Evolutionary conservation across 331 rosid genomes (phyloP).

Genomic region (Telfairia occidentalis): DNA sequence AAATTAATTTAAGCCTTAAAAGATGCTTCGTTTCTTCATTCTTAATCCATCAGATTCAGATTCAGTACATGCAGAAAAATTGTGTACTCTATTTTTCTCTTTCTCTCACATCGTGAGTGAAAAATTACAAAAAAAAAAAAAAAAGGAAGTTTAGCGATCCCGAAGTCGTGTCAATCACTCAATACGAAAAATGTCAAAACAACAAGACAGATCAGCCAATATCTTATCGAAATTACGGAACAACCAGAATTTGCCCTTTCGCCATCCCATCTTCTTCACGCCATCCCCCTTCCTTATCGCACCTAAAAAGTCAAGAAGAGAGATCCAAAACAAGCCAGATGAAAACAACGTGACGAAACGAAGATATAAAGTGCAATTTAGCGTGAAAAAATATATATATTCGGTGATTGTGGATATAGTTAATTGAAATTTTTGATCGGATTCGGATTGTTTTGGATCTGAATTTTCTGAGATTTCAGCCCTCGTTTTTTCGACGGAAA

Average conservation of each 20-base stretch:
- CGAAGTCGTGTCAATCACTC: slow-evolving; percentile 44
- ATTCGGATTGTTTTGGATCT: slow-evolving; percentile 1
- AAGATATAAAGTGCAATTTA: background rate
- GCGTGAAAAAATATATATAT: background rate
- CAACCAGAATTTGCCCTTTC: slow-evolving; percentile 17
- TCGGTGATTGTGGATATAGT: background rate
- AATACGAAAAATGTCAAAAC: slow-evolving; percentile 30
- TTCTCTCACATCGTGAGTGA: background rate
- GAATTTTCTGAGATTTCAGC: background rate
- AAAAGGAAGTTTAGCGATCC: slow-evolving; percentile 24
- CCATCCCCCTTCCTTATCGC: no score
- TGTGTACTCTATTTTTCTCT: slow-evolving; percentile 2
- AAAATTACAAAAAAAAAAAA: background rate
- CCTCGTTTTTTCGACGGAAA: no score
- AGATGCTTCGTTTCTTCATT: background rate
- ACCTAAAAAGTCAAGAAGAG: background rate
- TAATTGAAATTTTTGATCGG: background rate
- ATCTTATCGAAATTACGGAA: slow-evolving; percentile 5
- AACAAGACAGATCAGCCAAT: slow-evolving; percentile 19
- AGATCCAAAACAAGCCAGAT: background rate
- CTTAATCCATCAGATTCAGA: slow-evolving; percentile 8
- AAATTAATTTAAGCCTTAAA: background rate
- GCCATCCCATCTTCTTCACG: background rate
- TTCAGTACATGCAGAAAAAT: slow-evolving; percentile 4
- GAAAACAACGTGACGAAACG: no score